phyloP scores from a whole-genome alignment of 805 yeast genomes.

The Metschnikowia hibisci region DNA sequence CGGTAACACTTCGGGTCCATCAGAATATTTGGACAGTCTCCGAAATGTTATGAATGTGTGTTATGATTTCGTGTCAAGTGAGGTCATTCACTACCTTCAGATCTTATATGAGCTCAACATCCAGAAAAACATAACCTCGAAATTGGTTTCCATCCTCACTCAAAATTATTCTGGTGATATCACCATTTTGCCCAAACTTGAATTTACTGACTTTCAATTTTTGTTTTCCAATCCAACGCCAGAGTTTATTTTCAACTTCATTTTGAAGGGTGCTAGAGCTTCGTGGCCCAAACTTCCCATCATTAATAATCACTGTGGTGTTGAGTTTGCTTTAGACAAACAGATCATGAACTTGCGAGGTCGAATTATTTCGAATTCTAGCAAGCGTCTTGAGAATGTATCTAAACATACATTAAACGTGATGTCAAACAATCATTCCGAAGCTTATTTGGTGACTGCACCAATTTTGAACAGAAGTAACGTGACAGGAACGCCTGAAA shows the following conservation, averaged over 20 bases:
- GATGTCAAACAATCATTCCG: slow-evolving; percentile 3
- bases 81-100: slow-evolving; percentile 73
- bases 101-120: slow-evolving; percentile 74
- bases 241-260: slow-evolving; percentile 64
- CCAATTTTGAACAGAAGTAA: slow-evolving; percentile 11
- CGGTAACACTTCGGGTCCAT: slow-evolving; percentile 52
- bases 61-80: slow-evolving; percentile 61
- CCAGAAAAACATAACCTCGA: slow-evolving; percentile 66
- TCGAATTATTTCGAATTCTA: slow-evolving; percentile 43
- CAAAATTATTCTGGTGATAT: slow-evolving; percentile 93
- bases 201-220: slow-evolving; percentile 53
- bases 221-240: slow-evolving; percentile 79
- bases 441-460: slow-evolving; percentile 14
- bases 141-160: slow-evolving; percentile 67
- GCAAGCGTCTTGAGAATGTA: slow-evolving; percentile 13
- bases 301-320: slow-evolving; percentile 83
- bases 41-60: slow-evolving; percentile 49
- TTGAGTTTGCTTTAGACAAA: slow-evolving; percentile 81
- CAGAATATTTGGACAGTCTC: slow-evolving; percentile 52
- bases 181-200: slow-evolving; percentile 80
- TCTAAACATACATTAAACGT: not conserved
- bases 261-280: slow-evolving; percentile 81
- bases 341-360: slow-evolving; percentile 69
- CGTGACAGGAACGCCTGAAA: not conserved
- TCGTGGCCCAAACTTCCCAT: slow-evolving; percentile 91